phyloP scores from a whole-genome alignment of 2,329 filamentous ascomycete species.

The Ambrosiella xylebori region DNA sequence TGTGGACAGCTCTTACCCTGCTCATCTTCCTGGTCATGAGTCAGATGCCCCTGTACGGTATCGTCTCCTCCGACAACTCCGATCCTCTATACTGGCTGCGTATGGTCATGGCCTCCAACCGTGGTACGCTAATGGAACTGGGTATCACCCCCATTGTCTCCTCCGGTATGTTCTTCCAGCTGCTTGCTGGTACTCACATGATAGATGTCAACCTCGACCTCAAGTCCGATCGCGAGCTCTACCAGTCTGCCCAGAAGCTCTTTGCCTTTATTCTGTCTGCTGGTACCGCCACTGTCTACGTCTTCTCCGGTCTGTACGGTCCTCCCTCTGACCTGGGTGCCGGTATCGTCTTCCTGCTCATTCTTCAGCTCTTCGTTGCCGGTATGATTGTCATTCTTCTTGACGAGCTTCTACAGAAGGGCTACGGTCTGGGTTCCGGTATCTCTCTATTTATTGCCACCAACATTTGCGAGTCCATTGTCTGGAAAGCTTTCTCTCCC shows the following conservation, averaged over 20 bases:
- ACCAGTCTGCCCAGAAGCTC: constrained; percentile 98
- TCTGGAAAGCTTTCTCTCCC: constrained; percentile 99
- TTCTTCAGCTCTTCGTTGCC: constrained; percentile 93
- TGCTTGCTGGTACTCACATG: constrained; percentile 96
- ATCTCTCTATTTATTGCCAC: constrained; percentile 99
- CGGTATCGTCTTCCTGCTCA: constrained; percentile 93
- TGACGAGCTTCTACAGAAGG: constrained; percentile 97
- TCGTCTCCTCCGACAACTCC: constrained; percentile 95
- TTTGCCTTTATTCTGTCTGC: constrained; percentile 96
- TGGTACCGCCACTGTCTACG: constrained; percentile 93
- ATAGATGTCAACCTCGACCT: constrained; percentile 99
- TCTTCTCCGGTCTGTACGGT: constrained; percentile 95
- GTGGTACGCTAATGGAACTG: constrained; percentile 88
- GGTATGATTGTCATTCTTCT: constrained; percentile 98
- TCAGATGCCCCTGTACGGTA: constrained; percentile 98
- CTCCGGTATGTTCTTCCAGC: constrained; percentile 99
- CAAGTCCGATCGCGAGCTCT: constrained; percentile 98
- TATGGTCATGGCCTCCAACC: constrained; percentile 99
- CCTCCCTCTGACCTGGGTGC: constrained; percentile 91
- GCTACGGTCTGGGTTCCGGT: constrained; percentile 93
- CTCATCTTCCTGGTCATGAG: constrained; percentile 99
- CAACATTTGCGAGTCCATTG: constrained; percentile 99
- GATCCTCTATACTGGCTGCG: constrained; percentile 98
- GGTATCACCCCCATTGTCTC: constrained; percentile 98
- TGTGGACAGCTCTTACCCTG: constrained; percentile 87